Percentiles rank a stretch among this genome's conserved stretches.
phyloP scores from a whole-genome alignment of 176 grass and related monocot genomes.

The Carex parvula region DNA sequence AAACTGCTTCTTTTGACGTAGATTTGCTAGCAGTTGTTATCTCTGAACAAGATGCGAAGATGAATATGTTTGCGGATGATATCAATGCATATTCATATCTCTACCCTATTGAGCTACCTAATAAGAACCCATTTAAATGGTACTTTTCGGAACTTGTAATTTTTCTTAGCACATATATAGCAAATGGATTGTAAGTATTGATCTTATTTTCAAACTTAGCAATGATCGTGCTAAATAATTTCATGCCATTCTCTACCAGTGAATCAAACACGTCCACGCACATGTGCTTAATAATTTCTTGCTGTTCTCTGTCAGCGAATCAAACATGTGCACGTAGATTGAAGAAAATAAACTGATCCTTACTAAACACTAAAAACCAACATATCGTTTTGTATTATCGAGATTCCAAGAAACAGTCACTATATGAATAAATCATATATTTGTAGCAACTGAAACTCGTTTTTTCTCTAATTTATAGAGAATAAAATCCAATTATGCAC shows the following conservation, averaged over 20 bases:
- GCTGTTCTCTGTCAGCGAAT: neutral
- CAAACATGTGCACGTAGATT: neutral
- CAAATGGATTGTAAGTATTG: neutral
- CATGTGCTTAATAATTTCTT: neutral
- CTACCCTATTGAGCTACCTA: slow-evolving; percentile 63
- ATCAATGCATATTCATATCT: slow-evolving; percentile 89
- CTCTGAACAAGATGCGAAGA: slow-evolving; percentile 61
- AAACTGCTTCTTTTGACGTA: slow-evolving; percentile 18
- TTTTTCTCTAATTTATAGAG: neutral
- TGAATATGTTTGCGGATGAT: slow-evolving; percentile 54
- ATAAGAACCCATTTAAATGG: slow-evolving; percentile 75
- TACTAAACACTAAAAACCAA: neutral
- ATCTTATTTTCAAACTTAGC: neutral
- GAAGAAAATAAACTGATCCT: neutral
- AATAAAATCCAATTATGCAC: neutral
- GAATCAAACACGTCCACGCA: neutral
- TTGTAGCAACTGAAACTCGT: neutral
- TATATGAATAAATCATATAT: neutral
- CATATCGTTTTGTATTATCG: neutral
- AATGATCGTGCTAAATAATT: neutral
- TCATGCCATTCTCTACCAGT: neutral
- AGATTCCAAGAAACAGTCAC: neutral
- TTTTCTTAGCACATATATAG: neutral
- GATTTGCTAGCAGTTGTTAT: slow-evolving; percentile 54
- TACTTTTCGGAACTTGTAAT: slow-evolving; percentile 25